A percentile compares a stretch with the other conserved stretches of the same genome.
These are phyloP conservation scores for Moricandia moricandioides DNA, from an alignment of 345 rosid species.

Conservation along the genomic window DNA sequence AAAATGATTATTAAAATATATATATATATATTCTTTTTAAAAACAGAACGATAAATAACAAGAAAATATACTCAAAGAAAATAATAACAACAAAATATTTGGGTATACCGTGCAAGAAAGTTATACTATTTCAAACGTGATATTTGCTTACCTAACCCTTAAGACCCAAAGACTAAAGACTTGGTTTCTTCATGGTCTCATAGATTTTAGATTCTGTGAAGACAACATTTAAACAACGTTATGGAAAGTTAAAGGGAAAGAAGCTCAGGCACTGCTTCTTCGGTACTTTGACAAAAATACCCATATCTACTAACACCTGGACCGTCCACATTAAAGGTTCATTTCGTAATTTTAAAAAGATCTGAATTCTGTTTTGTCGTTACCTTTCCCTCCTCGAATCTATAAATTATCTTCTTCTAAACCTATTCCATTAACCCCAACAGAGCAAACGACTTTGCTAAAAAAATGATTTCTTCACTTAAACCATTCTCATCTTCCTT, in stretches of 20 bases:
- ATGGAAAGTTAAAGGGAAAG: not conserved
- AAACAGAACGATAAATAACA: not conserved
- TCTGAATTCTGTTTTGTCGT: slow-evolving; percentile 24
- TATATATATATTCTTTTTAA: no score
- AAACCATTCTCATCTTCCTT: slow-evolving; percentile 36
- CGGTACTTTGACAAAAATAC: not conserved
- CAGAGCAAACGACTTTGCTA: not conserved
- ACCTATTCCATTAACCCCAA: slow-evolving; percentile 18
- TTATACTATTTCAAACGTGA: not conserved
- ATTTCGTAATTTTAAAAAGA: not conserved
- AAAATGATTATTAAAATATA: no score
- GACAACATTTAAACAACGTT: not conserved
- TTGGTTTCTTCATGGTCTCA: not conserved
- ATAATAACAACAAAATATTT: not conserved
- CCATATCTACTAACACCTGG: not conserved
- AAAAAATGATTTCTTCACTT: slow-evolving; percentile 55
- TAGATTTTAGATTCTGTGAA: not conserved
- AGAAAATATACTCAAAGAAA: not conserved
- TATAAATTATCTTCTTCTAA: slow-evolving; percentile 31
- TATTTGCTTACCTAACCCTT: slow-evolving; percentile 8
- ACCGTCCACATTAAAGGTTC: not conserved
- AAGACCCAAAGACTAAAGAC: slow-evolving; percentile 10
- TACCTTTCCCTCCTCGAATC: slow-evolving; percentile 29
- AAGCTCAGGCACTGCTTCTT: not conserved
- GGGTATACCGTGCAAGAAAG: slow-evolving; percentile 12